Evolutionary conservation across 352 stramenopile species (phyloP).

Genomic region (Phytopythium sindhum): DNA sequence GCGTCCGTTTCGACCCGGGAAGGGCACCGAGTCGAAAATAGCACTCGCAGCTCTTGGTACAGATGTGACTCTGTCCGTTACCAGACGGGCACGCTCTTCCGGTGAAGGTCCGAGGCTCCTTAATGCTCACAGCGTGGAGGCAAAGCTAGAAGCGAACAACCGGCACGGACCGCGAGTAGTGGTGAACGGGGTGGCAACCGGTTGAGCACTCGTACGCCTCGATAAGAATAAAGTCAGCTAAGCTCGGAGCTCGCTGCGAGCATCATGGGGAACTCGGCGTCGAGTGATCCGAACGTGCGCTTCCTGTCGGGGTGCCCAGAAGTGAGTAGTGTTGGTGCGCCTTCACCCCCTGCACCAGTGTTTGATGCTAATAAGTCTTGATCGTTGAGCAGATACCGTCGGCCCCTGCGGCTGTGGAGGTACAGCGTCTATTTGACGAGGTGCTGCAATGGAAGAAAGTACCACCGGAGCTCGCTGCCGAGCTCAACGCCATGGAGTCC

Average conservation of each 20-base stretch:
- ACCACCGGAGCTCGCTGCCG: constrained; percentile 23
- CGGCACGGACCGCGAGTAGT: background rate
- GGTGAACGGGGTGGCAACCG: background rate
- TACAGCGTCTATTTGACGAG: constrained; percentile 43
- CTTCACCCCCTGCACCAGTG: background rate
- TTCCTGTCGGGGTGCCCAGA: constrained; percentile 61
- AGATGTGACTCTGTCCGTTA: background rate
- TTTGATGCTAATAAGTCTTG: background rate
- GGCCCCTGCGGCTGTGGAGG: constrained; percentile 28
- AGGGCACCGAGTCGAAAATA: background rate
- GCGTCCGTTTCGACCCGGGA: background rate
- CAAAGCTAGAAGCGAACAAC: background rate
- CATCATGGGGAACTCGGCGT: constrained; percentile 52
- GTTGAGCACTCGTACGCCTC: no score
- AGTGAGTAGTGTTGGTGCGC: constrained; percentile 19
- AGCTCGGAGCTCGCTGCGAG: background rate
- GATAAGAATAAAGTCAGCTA: background rate
- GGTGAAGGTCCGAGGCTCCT: background rate
- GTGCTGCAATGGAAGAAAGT: constrained; percentile 31
- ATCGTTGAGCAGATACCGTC: constrained; percentile 39
- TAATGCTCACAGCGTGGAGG: background rate
- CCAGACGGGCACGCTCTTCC: background rate
- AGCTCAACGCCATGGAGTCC: constrained; percentile 42
- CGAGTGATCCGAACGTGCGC: constrained; percentile 27
- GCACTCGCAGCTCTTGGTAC: background rate